A percentile compares a stretch with the other conserved stretches of the same genome.
Conservation (phyloP, 2,329 filamentous ascomycete genomes). For the Akanthomyces uredinophilus region DNA sequence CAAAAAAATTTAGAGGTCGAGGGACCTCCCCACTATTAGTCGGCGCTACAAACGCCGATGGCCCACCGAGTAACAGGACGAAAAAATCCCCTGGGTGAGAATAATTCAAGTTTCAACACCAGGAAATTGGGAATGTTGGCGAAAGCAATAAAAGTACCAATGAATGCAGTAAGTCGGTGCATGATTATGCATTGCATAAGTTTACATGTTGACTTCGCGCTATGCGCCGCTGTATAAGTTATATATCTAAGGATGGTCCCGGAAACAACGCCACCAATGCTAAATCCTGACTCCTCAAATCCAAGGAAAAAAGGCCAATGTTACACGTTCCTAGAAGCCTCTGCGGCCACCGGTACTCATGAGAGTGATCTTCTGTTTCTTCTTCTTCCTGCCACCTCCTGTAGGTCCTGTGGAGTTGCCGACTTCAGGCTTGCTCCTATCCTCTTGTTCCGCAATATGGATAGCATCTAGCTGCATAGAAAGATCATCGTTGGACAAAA, state of each 20-base stretch:
- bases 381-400: constrained; percentile 56
- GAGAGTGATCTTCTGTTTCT: constrained; percentile 66
- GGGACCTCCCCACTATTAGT: constrained; percentile 14
- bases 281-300: neutral
- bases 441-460: constrained; percentile 32
- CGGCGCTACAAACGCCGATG: constrained; percentile 8
- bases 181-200: neutral
- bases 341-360: constrained; percentile 62
- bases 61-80: neutral
- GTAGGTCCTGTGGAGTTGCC: constrained; percentile 24
- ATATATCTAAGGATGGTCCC: neutral
- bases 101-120: neutral
- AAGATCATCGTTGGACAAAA: constrained; percentile 59
- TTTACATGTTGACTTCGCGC: neutral
- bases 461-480: constrained; percentile 55
- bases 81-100: neutral
- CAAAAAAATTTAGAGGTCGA: constrained; percentile 8
- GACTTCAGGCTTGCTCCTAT: constrained; percentile 8
- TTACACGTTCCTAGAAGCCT: constrained; percentile 29
- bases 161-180: neutral
- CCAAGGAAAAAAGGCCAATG: neutral
- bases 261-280: constrained; percentile 11
- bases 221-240: neutral
- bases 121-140: neutral
- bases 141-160: neutral